Percentiles rank a stretch among this genome's conserved stretches.
Conservation (phyloP, 768 basidiomycete species). For the Lactarius hatsudake region DNA sequence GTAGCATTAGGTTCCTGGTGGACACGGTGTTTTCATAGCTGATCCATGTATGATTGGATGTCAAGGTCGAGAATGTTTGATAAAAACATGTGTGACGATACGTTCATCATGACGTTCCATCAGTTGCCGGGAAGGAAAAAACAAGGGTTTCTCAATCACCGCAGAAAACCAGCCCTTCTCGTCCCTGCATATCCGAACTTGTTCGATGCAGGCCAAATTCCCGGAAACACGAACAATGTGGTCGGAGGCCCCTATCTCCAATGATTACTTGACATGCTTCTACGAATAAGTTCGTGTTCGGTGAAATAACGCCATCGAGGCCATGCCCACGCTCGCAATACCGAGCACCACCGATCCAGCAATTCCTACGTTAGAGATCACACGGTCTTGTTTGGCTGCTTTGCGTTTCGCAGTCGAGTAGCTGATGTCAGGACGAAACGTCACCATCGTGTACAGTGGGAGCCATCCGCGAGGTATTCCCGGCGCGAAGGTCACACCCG, state of each 20-base stretch:
- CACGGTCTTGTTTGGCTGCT: constrained; percentile 63
- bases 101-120: constrained; percentile 15
- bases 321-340: constrained; percentile 20
- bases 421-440: constrained; percentile 92
- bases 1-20: constrained; percentile 28
- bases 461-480: constrained; percentile 74
- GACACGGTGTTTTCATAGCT: constrained; percentile 30
- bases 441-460: constrained; percentile 95
- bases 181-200: constrained; percentile 23
- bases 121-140: neutral
- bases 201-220: constrained; percentile 22
- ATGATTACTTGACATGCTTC: constrained; percentile 24
- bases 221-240: constrained; percentile 21
- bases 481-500: constrained; percentile 35
- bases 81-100: constrained; percentile 15
- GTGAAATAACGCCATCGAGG: constrained; percentile 27
- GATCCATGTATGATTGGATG: constrained; percentile 27
- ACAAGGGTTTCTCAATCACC: constrained; percentile 21
- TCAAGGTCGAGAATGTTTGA: constrained; percentile 21
- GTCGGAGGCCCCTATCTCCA: constrained; percentile 25
- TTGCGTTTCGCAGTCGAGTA: constrained; percentile 78
- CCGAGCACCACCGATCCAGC: constrained; percentile 24
- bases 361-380: constrained; percentile 50
- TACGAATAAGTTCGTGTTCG: constrained; percentile 25
- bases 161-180: constrained; percentile 23